Evolutionary conservation across 75 land plant species (phyloP).

Genomic region (Selaginella tamariscina): DNA sequence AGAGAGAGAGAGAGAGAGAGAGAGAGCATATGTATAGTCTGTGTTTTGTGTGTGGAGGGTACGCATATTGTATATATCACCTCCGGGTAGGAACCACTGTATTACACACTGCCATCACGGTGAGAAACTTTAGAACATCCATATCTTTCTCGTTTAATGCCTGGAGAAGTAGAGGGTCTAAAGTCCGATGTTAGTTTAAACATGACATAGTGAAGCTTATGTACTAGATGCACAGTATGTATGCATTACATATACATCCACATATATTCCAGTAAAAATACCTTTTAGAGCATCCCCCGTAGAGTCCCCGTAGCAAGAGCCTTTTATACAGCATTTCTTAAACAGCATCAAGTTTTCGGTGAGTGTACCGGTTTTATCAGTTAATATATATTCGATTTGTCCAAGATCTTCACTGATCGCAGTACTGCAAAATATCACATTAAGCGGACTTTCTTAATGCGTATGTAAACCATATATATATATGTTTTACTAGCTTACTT

Average conservation of each 20-base stretch:
- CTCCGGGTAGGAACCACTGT: conserved; percentile 80
- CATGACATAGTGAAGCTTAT: too few relatives aligned
- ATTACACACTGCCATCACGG: conserved; percentile 87
- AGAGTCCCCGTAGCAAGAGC: conserved; percentile 64
- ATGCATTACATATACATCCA: too few relatives aligned
- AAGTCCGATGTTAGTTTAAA: background rate
- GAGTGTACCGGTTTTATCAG: conserved; percentile 97
- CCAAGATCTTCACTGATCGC: conserved; percentile 97
- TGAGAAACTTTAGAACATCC: conserved; percentile 63
- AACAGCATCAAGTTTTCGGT: conserved; percentile 96
- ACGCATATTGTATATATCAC: too few relatives aligned
- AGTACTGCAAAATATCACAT: conserved; percentile 75
- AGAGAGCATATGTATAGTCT: too few relatives aligned
- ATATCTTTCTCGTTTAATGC: conserved; percentile 43
- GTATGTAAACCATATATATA: too few relatives aligned
- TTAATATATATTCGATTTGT: conserved; percentile 94
- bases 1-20: too few relatives aligned
- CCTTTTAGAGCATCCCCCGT: conserved; percentile 83
- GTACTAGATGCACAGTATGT: too few relatives aligned
- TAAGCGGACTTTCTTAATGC: too few relatives aligned
- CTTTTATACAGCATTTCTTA: conserved; percentile 80
- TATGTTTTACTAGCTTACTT: conserved; percentile 74
- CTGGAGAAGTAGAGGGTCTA: conserved; percentile 51
- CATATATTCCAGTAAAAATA: conserved; percentile 16
- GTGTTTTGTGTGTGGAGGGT: too few relatives aligned